Base-by-base conservation (phyloP, 306 rosid genomes). In the Medicago ruthenica region DNA sequence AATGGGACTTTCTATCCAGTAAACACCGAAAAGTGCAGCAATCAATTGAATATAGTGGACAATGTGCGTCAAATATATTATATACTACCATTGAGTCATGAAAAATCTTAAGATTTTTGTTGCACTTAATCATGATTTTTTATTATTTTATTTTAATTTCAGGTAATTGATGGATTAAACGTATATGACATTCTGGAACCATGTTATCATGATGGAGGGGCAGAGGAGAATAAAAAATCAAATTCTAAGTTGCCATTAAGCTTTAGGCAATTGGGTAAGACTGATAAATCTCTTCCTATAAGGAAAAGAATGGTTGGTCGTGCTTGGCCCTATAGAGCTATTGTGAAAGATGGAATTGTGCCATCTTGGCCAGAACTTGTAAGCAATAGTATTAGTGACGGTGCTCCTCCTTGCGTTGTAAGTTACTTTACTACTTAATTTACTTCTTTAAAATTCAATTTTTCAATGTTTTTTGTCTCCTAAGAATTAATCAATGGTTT, bases 271-370 rank as follows among this genome's bases (percentile, higher is more conserved):
- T 82, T 93, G 45, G 97, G 97, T 0, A 87, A 82, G 76, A 89
- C 96, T 15, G 91, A 89, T 34, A 89, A 83, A 77, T 93, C 98
- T 20, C 74, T 89, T 39, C 85, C 88, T 31, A 87, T 92, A 47
- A 88, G 97, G 40, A 89, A 78, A 39, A 88, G 96, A 70, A 90
- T 92, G 87, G 90, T 87, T 68, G 96, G 97, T 65, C 97, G 91
- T 4, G 90, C 93, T 40, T 92, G 97, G 97, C 97, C 97, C 31
- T 74, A 82, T 48, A 51, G 88, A 84, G 96, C 93, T 79, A 80
- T 81, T 62, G 90, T 92, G 16, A 86, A 87, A 79, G 84, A 80
- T 55, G 97, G 96, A 57, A 45, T 77, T 48, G 93, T 92, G 39
- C 97, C 92, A 57, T 82, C 87, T 60, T 92, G 97, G 97, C 96